Percentiles rank a stretch among this genome's conserved stretches.
phyloP scores from a whole-genome alignment of 176 grass and related monocot genomes.

The Aegilops speltoides region DNA sequence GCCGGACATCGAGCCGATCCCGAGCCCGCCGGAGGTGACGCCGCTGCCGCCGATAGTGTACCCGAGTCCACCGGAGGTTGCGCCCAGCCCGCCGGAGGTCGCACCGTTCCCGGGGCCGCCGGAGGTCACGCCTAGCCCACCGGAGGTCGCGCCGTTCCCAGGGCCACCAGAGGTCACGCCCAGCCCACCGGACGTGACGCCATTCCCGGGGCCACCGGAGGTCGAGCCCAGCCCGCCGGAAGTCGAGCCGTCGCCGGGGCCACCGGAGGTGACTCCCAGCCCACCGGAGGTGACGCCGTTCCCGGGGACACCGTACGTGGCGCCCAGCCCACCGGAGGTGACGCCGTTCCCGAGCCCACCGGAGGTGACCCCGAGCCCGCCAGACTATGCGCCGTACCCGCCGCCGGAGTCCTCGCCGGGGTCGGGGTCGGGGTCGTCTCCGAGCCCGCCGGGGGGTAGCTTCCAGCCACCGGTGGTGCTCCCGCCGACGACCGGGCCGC shows the following conservation, averaged over 20 bases:
- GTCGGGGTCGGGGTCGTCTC: background rate
- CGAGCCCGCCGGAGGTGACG: conserved; percentile 6
- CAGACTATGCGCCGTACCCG: conserved; percentile 24
- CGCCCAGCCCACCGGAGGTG: conserved; percentile 29
- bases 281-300: background rate
- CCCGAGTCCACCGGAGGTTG: background rate
- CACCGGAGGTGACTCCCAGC: conserved; percentile 27
- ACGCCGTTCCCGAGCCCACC: conserved; percentile 31
- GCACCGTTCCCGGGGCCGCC: conserved; percentile 28
- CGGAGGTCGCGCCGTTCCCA: conserved; percentile 34
- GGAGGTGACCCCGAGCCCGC: conserved; percentile 5
- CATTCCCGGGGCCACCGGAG: background rate
- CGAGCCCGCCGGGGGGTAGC: conserved; percentile 28
- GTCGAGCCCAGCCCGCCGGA: conserved; percentile 26
- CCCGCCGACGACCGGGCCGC: conserved; percentile 1
- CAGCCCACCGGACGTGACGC: background rate
- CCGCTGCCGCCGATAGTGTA: conserved; percentile 30
- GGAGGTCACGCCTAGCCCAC: conserved; percentile 12
- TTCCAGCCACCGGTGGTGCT: too few species aligned
- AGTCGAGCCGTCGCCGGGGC: background rate
- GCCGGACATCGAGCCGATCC: background rate
- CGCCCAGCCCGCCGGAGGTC: conserved; percentile 36
- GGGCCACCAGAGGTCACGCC: conserved; percentile 27
- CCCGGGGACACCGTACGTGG: conserved; percentile 23
- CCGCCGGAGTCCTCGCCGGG: background rate